Evolutionary conservation across 768 basidiomycete species (phyloP).

Genomic region (Amanita polypyramis): DNA sequence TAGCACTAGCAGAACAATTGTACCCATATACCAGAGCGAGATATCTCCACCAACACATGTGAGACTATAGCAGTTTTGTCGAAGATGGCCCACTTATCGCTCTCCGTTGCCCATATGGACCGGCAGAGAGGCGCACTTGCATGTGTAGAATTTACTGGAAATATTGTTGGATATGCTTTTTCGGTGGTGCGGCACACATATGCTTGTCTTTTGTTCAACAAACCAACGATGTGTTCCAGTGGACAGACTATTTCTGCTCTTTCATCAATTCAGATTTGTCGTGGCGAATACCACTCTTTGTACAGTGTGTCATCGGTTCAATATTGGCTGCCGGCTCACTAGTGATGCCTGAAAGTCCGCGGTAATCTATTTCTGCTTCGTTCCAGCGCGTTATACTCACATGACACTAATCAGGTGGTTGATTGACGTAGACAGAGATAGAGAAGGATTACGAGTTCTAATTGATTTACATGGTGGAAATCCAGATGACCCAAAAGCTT

Average conservation of each 20-base stretch:
- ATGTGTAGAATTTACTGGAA: conserved; percentile 87
- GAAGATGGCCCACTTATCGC: background rate
- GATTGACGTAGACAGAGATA: conserved; percentile 78
- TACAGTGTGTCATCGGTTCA: conserved; percentile 75
- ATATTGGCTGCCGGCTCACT: conserved; percentile 71
- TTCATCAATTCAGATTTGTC: conserved; percentile 70
- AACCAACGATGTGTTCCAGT: conserved; percentile 29
- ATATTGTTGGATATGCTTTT: conserved; percentile 74
- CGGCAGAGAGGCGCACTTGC: conserved; percentile 72
- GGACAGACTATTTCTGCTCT: conserved; percentile 87
- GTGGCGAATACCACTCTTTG: conserved; percentile 76
- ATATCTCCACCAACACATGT: conserved; percentile 84
- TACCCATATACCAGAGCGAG: conserved; percentile 86
- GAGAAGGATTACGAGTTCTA: conserved; percentile 75
- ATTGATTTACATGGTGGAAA: conserved; percentile 84
- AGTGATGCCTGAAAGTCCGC: conserved; percentile 76
- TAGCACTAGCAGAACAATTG: conserved; percentile 49
- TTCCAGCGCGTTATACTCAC: background rate
- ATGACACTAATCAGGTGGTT: conserved; percentile 50
- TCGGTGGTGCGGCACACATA: conserved; percentile 52
- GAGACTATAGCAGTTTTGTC: conserved; percentile 11
- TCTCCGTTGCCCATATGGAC: background rate
- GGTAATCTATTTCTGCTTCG: conserved; percentile 25
- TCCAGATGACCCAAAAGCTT: conserved; percentile 51
- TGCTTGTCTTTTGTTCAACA: background rate